These are phyloP conservation scores for Melocanna baccifera DNA, from an alignment of 176 grass and related monocot species.

Conservation along the genomic window DNA sequence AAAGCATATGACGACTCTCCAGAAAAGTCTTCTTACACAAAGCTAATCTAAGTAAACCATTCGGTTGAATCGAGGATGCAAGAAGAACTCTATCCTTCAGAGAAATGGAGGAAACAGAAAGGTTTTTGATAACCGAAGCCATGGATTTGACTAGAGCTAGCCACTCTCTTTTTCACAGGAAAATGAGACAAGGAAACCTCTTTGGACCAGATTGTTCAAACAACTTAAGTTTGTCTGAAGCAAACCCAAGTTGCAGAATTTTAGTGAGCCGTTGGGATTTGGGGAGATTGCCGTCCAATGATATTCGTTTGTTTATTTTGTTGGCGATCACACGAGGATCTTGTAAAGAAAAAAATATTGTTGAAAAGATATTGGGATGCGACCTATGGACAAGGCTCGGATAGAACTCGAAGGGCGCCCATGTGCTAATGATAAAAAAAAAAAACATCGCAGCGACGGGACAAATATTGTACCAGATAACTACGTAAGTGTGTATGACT, in stretches of 20 bases:
- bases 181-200: background rate
- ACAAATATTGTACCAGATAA: background rate
- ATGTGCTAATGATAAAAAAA: background rate
- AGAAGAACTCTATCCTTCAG: background rate
- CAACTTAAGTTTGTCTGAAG: constrained; percentile 13
- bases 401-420: background rate
- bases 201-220: background rate
- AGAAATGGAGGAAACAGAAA: background rate
- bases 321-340: background rate
- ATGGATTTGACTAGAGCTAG: constrained; percentile 28
- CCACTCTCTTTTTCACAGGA: constrained; percentile 11
- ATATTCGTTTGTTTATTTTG: background rate
- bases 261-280: constrained; percentile 40
- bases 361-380: background rate
- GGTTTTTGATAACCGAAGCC: background rate
- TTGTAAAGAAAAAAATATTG: background rate
- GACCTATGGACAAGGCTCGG: background rate
- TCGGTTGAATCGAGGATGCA: no score
- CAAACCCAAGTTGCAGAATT: constrained; percentile 22
- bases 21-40: no score
- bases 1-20: no score
- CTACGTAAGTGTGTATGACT: background rate
- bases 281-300: constrained; percentile 15
- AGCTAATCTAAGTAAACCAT: background rate
- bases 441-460: background rate